Evolutionary conservation across 345 rosid species (phyloP), one percentile per base, ranked within the genome.

Genomic region (Clausena lansium): DNA sequence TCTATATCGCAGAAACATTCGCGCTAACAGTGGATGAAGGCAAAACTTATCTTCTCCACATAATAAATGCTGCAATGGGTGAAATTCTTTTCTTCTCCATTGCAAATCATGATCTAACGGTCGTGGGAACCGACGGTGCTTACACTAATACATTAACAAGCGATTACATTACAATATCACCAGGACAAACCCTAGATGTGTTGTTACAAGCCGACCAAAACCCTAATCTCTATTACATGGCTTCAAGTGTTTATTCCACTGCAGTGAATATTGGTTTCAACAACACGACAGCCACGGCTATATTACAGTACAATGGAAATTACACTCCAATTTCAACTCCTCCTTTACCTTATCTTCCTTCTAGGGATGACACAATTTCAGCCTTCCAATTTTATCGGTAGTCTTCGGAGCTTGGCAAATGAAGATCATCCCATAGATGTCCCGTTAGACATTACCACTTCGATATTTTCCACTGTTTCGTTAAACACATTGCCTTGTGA

Each of bases 161-260:
- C 2, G 57, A 71, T 65, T 89, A 84, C 79, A 17, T 90, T 8
- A 30, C 80, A 61, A 89, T 92, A 36, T 65, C 92, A 2, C 92
- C 94, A 0, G 92, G 92, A 7, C 89, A 92, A 83, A 81, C 91
- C 63, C 82, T 85, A 47, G 94, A 92, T 75, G 75, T 75, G 24
- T 75, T 92, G 61, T 38, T 92, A 14, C 57, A 82, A 55, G 91
- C 94, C 24, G 73, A 90, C 82, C 83, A 84, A 61, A 65, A 65
- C 38, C 72, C 85, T 27, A 38, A 75, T 52, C 77, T 65, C 22
- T 62, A 52, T 3, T 83, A 85, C 89, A 90, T 90, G 89, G 89
- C 90, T 5, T 85, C 92, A 8, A 82, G 81, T 55, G 85, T 83
- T 59, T 90, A 82, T 78, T 79, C 85, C 6, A 74, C 61, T 24